Conservation (phyloP, 768 basidiomycete genomes). For the Pisolithus microcarpus region DNA sequence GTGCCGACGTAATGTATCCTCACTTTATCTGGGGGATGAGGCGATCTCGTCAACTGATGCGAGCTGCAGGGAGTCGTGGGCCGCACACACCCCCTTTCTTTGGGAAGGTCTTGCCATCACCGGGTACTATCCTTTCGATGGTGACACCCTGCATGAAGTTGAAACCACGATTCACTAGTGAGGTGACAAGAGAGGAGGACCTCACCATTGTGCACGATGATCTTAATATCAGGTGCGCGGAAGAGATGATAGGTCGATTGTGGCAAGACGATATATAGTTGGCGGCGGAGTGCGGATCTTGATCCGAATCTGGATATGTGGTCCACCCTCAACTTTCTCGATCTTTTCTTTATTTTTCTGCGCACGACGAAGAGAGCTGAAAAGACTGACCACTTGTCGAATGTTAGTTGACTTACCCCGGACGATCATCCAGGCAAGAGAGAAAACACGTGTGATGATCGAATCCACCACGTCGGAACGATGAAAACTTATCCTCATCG, state of each 20-base stretch:
- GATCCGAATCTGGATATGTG: constrained; percentile 47
- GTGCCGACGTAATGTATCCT: constrained; percentile 77
- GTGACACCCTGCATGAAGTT: constrained; percentile 53
- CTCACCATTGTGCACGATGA: constrained; percentile 28
- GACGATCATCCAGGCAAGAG: neutral
- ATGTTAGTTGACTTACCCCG: neutral
- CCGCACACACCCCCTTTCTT: constrained; percentile 55
- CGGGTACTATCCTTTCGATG: constrained; percentile 48
- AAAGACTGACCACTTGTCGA: neutral
- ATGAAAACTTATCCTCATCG: too few relatives aligned
- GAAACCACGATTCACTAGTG: neutral
- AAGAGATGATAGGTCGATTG: neutral
- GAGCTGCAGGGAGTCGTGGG: constrained; percentile 7
- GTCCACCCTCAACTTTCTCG: neutral
- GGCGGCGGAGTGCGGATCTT: constrained; percentile 66
- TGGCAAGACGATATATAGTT: constrained; percentile 29
- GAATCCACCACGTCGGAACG: neutral
- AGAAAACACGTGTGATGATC: neutral
- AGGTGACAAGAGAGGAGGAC: constrained; percentile 2
- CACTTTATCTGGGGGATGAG: constrained; percentile 49
- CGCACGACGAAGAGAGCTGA: neutral
- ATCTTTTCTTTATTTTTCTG: too few relatives aligned
- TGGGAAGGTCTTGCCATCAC: constrained; percentile 62
- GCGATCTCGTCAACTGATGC: constrained; percentile 11
- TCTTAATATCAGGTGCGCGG: constrained; percentile 19